These are phyloP conservation scores for Carpinus viminea DNA, from an alignment of 306 rosid species.

Conservation along the genomic window DNA sequence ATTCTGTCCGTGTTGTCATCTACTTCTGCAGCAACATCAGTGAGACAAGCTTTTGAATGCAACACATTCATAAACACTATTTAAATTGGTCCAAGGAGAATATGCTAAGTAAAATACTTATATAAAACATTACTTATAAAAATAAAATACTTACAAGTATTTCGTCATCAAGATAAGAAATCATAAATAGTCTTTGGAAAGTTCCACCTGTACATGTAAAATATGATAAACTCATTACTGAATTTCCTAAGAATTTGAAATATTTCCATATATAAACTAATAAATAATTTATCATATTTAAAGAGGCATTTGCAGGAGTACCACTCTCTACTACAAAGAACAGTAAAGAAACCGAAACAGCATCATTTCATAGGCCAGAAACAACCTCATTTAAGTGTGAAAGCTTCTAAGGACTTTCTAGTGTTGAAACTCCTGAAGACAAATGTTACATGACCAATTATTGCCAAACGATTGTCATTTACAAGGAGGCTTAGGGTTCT, in stretches of 20 bases:
- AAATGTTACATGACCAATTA: no score
- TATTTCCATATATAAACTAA: not conserved
- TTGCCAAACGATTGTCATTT: no score
- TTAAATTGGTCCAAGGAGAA: constrained; percentile 15
- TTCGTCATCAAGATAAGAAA: constrained; percentile 93
- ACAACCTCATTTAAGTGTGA: not conserved
- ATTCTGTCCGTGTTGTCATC: constrained; percentile 11
- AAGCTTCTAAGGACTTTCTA: not conserved
- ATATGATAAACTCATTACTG: not conserved
- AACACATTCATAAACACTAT: constrained; percentile 12
- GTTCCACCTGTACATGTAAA: constrained; percentile 64
- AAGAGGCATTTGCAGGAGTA: not conserved
- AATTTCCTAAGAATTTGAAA: constrained; percentile 5
- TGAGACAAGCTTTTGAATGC: not conserved
- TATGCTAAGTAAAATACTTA: constrained; percentile 43
- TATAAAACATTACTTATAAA: no score
- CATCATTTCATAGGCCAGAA: not conserved
- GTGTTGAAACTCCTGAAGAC: no score
- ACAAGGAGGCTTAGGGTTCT: no score
- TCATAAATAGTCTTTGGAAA: constrained; percentile 81
- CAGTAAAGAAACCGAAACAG: not conserved
- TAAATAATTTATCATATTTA: not conserved
- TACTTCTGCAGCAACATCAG: constrained; percentile 3
- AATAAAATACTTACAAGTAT: constrained; percentile 71
- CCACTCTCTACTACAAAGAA: not conserved